phyloP scores from a whole-genome alignment of 2,329 filamentous ascomycete genomes.

The Cytospora chrysosperma region DNA sequence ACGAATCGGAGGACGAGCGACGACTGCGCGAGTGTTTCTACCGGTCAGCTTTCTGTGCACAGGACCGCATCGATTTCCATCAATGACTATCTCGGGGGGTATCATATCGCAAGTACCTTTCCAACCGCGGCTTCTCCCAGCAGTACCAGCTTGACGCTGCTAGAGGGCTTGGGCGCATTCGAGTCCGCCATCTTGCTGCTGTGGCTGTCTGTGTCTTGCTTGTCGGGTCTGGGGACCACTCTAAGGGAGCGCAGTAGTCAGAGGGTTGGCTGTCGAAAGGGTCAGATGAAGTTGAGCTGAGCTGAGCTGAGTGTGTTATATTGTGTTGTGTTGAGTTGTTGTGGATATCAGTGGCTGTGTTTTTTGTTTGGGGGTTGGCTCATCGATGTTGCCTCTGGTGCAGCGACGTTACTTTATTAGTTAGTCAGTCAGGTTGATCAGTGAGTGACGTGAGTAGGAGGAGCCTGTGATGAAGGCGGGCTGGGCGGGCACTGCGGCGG shows the following conservation, averaged over 20 bases:
- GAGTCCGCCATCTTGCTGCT: slow-evolving; percentile 66
- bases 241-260: slow-evolving; percentile 6
- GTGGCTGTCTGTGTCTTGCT: background rate
- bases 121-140: slow-evolving; percentile 96
- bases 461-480: background rate
- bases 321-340: no score
- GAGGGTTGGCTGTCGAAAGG: background rate
- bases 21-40: slow-evolving; percentile 62
- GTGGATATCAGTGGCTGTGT: slow-evolving; percentile 10
- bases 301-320: no score
- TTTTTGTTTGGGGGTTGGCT: background rate
- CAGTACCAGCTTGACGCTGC: slow-evolving; percentile 98
- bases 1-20: slow-evolving; percentile 97
- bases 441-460: slow-evolving; percentile 13
- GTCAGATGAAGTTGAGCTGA: slow-evolving; percentile 1
- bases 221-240: background rate
- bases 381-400: slow-evolving; percentile 6
- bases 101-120: slow-evolving; percentile 65
- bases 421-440: background rate
- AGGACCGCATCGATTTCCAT: slow-evolving; percentile 15
- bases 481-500: background rate
- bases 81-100: background rate
- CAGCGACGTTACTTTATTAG: slow-evolving; percentile 4
- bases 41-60: slow-evolving; percentile 5
- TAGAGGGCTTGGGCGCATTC: slow-evolving; percentile 87